Conservation (phyloP, 2,329 filamentous ascomycete species). For the Periglandula ipomoeae region DNA sequence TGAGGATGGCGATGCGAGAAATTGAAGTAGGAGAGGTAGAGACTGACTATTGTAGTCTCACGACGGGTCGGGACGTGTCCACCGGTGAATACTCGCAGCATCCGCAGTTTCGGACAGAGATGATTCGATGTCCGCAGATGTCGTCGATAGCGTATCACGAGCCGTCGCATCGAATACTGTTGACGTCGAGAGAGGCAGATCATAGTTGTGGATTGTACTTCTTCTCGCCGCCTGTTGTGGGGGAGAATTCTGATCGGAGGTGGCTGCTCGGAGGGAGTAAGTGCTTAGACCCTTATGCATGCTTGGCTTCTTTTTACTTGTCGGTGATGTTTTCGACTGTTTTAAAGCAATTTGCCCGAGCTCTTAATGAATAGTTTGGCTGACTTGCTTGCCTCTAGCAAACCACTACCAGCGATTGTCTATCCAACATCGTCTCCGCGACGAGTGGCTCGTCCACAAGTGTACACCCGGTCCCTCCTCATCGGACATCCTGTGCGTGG, state of each 20-base stretch:
- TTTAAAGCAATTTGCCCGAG: too few relatives aligned
- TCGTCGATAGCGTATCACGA: slow-evolving; percentile 40
- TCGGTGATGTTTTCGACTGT: too few relatives aligned
- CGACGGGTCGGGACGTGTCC: slow-evolving; percentile 5
- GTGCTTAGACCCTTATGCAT: slow-evolving; percentile 6
- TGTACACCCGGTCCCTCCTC: slow-evolving; percentile 31
- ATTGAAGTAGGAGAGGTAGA: neutral
- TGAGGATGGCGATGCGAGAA: neutral
- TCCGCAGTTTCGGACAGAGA: slow-evolving; percentile 21
- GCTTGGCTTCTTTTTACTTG: too few relatives aligned
- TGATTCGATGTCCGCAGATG: slow-evolving; percentile 29
- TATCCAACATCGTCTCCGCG: slow-evolving; percentile 16
- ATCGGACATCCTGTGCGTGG: slow-evolving; percentile 32
- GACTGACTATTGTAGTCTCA: slow-evolving; percentile 6
- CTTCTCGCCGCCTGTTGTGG: slow-evolving; percentile 26
- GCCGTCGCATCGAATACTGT: slow-evolving; percentile 30
- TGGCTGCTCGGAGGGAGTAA: slow-evolving; percentile 31
- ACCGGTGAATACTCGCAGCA: neutral
- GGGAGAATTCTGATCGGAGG: slow-evolving; percentile 19
- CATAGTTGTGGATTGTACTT: slow-evolving; percentile 24
- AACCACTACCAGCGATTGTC: slow-evolving; percentile 23
- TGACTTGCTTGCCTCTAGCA: slow-evolving; percentile 13
- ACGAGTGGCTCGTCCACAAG: slow-evolving; percentile 28
- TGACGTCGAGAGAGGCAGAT: slow-evolving; percentile 30
- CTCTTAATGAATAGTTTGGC: neutral